Evolutionary conservation across 345 rosid genomes (phyloP), one percentile per base, ranked within the genome.

Genomic region (Eutrema japonicum): DNA sequence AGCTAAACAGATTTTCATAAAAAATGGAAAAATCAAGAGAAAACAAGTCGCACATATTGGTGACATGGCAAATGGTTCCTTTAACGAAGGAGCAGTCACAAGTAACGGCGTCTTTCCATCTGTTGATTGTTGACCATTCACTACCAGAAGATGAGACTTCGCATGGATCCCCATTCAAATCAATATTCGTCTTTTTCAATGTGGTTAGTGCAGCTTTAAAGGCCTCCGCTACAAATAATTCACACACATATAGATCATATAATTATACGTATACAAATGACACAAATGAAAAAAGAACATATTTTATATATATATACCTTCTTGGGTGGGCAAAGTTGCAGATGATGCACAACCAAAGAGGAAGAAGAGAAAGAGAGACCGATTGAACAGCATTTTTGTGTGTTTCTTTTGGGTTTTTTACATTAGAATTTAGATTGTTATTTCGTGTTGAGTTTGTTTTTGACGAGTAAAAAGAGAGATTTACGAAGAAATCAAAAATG

Each of bases 51-150:
- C 50, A 61, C 72, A 67, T 53, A 29, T 53, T 53, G 41, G 52
- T 67, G 3, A 67, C 2, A 4, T 53, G 72, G 18, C 72, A 67
- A 10, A 53, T 2, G 50, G 60, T 66, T 26, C 61, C 16, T 1
- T 40, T 8, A 52, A 7, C 51, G 32, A 29, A 67, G 11, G 72
- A 67, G 51, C 72, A 67, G 52, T 67, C 72, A 41, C 62, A 67
- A 67, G 51, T 53, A 41, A 67, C 11, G 2, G 16, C 1, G 42
- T 67, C 18, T 14, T 40, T 55, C 63, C 63, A 54, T 27, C 41
- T 42, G 7, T 32, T 43, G 43, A 30, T 42, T 22, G 42, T 68
- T 18, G 43, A 54, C 64, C 53, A 42, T 32, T 16, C 53, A 42
- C 5, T 11, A 10, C 72, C 64, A 32, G 72, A 10, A 42, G 54